A percentile compares a stretch with the other conserved stretches of the same genome.
Conservation (phyloP, 441 rosid genomes). For the Populus hybrid region DNA sequence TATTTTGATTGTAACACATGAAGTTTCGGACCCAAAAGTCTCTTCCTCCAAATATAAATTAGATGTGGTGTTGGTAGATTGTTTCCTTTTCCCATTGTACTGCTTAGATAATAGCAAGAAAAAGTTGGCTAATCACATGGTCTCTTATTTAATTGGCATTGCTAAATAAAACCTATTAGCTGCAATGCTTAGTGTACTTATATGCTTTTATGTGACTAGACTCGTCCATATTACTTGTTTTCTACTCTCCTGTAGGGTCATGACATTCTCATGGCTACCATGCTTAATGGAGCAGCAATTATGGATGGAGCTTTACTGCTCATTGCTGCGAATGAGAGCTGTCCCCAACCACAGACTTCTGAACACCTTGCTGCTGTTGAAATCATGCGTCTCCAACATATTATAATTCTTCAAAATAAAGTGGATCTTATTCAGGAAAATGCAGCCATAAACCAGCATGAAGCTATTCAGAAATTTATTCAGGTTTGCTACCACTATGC, state of each 20-base stretch:
- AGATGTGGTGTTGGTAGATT: not conserved
- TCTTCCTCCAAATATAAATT: not conserved
- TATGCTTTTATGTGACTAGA: not conserved
- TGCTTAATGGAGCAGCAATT: slow-evolving; percentile 99
- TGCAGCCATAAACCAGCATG: too few species aligned
- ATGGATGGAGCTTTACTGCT: slow-evolving; percentile 97
- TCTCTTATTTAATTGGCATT: not conserved
- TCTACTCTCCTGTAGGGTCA: slow-evolving; percentile 64
- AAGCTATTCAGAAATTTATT: too few species aligned
- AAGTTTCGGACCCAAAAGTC: not conserved
- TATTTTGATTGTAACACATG: not conserved
- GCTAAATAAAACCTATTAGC: not conserved
- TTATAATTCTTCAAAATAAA: too few species aligned
- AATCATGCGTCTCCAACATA: too few species aligned
- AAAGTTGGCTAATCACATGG: not conserved
- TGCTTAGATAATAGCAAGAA: not conserved
- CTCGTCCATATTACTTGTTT: not conserved
- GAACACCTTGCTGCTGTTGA: too few species aligned
- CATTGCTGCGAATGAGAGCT: too few species aligned
- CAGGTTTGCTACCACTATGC: too few species aligned
- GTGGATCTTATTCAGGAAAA: too few species aligned
- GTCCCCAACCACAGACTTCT: too few species aligned
- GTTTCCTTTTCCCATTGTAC: not conserved
- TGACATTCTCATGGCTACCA: slow-evolving; percentile 99
- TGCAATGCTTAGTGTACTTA: not conserved